Evolutionary conservation across 2,329 filamentous ascomycete genomes (phyloP).

Genomic region (Botrytis fragariae): DNA sequence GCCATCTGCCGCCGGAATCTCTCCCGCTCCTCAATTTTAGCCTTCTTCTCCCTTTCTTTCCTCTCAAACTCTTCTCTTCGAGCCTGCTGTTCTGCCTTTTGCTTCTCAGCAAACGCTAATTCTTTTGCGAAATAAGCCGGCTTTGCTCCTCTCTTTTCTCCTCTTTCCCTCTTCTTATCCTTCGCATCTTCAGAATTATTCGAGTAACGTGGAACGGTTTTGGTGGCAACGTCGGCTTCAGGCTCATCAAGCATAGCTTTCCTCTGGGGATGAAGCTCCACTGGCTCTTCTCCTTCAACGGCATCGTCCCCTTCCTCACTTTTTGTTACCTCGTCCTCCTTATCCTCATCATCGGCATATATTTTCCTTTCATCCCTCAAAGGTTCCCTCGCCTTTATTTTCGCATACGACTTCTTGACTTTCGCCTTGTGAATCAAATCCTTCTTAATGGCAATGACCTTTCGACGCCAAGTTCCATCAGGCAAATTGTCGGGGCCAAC

Average conservation of each 20-base stretch:
- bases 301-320: neutral
- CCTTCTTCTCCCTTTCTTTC: conserved; percentile 52
- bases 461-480: conserved; percentile 83
- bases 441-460: conserved; percentile 87
- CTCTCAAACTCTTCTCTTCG: conserved; percentile 48
- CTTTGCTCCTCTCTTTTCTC: conserved; percentile 29
- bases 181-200: neutral
- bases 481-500: conserved; percentile 89
- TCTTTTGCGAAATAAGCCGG: conserved; percentile 42
- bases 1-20: conserved; percentile 47
- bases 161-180: conserved; percentile 5
- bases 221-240: conserved; percentile 23
- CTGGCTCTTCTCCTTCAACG: conserved; percentile 30
- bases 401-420: conserved; percentile 87
- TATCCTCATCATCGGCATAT: neutral
- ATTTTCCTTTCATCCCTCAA: conserved; percentile 4
- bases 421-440: conserved; percentile 89
- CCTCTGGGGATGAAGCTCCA: conserved; percentile 58
- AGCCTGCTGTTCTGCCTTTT: conserved; percentile 56
- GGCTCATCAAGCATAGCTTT: conserved; percentile 55
- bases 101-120: conserved; percentile 43
- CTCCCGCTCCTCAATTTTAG: conserved; percentile 60
- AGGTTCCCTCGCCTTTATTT: conserved; percentile 62
- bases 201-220: conserved; percentile 5
- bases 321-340: neutral